Evolutionary conservation across 2,329 filamentous ascomycete species (phyloP), one percentile per base, ranked within the genome.

Genomic region (Fusarium sp.): DNA sequence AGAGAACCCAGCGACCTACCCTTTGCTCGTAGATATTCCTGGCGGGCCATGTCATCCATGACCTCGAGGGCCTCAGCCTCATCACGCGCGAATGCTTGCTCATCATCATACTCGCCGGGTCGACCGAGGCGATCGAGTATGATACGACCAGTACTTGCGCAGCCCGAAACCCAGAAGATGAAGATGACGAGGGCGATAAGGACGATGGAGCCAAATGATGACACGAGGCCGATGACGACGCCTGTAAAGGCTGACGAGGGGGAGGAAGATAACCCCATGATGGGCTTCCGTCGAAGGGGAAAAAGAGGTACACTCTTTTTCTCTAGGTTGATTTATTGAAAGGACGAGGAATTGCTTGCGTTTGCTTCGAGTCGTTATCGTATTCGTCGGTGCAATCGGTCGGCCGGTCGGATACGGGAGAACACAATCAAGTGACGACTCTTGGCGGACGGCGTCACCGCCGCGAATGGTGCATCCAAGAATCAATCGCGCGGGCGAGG

Each of bases 31-130:
- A 98, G 83, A 83, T 99, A 99, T 81, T 99, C 97, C 43, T 92
- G 92, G 82, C 94, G 88, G 80, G 95, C 91, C 84, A 98, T 88
- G 78, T 98, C 97, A 81, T 98, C 95, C 97, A 99, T 99, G 67
- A 90, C 90, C 86, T 97, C 96, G 82, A 99, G 85, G 68, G 97
- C 97, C 83, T 98, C 95, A 39, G 94, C 95, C 90, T 99, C 97
- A 83, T 98, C 97, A 80, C 94, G 92, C 74, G 92, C 89, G 85
- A 98, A 98, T 13, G 95, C 94, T 85, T 98, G 96, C 83, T 98
- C 97, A 84, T 99, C 97, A 82, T 99, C 97, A 83, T 95, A 99
- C 85, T 98, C 97, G 78, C 97, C 97, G 1, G 97, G 97, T 69
- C 96, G 90, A 54, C 95, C 95, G 82, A 99, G 93, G 74, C 96